Evolutionary conservation across 345 rosid genomes (phyloP), one percentile per base, ranked within the genome.

Genomic region (Viola odorata): DNA sequence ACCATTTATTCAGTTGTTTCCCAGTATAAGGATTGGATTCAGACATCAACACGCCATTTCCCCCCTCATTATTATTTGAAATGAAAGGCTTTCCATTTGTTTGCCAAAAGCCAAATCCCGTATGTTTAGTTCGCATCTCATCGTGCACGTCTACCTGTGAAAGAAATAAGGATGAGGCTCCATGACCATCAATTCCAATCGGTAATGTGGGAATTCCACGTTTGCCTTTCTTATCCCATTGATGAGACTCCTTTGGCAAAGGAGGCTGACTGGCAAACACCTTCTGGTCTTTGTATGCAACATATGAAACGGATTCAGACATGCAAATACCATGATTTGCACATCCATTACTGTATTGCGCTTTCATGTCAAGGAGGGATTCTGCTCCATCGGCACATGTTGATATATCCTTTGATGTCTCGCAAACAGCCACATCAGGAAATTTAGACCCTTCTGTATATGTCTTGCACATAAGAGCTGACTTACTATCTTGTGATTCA

Each of bases 171-270:
- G 50, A 32, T 12, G 57, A 64, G 59, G 53, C 8, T 49, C 38
- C 68, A 44, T 13, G 17, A 37, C 48, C 61, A 45, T 5, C 44
- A 45, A 23, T 37, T 58, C 48, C 58, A 37, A 6, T 23, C 13
- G 61, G 45, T 50, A 37, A 37, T 15, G 17, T 40, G 37, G 47
- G 53, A 50, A 71, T 23, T 50, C 36, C 40, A 44, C 50, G 41
- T 61, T 66, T 66, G 4, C 71, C 76, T 57, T 72, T 66, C 56
- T 61, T 63, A 66, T 72, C 71, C 71, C 76, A 72, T 17, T 9
- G 59, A 64, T 44, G 55, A 57, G 36, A 50, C 41, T 52, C 65
- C 37, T 7, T 3, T 16, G 53, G n/a, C 7, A 15, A 70, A 53
- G 45, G 16, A 12, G 62, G 53, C 39, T 54, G 64, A 40, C 13